Conservation (phyloP, 2,329 filamentous ascomycete species). For the Cordyceps cicadae region DNA sequence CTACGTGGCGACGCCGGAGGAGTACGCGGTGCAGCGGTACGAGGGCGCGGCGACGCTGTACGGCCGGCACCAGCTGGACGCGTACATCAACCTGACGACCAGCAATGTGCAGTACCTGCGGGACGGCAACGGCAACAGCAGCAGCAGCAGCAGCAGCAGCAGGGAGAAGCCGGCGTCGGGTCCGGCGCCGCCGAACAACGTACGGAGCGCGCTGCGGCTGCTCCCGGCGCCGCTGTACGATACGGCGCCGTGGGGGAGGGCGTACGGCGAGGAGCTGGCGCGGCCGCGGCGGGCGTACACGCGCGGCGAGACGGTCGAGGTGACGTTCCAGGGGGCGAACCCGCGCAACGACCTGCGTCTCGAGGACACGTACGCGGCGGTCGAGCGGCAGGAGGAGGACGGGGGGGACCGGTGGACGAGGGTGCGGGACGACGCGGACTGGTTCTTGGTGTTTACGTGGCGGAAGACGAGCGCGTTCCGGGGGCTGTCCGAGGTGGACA, state of each 20-base stretch:
- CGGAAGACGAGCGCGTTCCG: conserved; percentile 58
- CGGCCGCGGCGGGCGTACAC: conserved; percentile 47
- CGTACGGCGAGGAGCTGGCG: conserved; percentile 59
- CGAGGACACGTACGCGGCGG: conserved; percentile 66
- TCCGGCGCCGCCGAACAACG: conserved; percentile 68
- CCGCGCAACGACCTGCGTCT: conserved; percentile 79
- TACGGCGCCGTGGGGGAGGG: conserved; percentile 51
- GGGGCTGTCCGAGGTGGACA: conserved; percentile 67
- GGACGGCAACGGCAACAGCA: conserved; percentile 19
- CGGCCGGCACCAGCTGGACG: conserved; percentile 72
- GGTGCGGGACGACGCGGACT: conserved; percentile 69
- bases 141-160: too few species aligned
- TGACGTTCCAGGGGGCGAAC: conserved; percentile 76
- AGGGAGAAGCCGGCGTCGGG: conserved; percentile 37
- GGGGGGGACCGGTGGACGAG: conserved; percentile 45
- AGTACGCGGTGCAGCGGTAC: conserved; percentile 79
- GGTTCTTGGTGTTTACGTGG: conserved; percentile 78
- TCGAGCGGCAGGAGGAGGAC: conserved; percentile 52
- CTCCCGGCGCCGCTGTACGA: conserved; percentile 74
- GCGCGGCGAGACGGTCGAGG: conserved; percentile 54
- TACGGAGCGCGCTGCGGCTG: conserved; percentile 63
- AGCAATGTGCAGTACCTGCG: conserved; percentile 40
- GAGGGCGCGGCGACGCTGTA: conserved; percentile 92
- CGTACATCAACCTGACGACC: conserved; percentile 82
- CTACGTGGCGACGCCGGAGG: conserved; percentile 70